phyloP scores from a whole-genome alignment of 1,284 basidiomycete species.

The Rhodotorula sp. region DNA sequence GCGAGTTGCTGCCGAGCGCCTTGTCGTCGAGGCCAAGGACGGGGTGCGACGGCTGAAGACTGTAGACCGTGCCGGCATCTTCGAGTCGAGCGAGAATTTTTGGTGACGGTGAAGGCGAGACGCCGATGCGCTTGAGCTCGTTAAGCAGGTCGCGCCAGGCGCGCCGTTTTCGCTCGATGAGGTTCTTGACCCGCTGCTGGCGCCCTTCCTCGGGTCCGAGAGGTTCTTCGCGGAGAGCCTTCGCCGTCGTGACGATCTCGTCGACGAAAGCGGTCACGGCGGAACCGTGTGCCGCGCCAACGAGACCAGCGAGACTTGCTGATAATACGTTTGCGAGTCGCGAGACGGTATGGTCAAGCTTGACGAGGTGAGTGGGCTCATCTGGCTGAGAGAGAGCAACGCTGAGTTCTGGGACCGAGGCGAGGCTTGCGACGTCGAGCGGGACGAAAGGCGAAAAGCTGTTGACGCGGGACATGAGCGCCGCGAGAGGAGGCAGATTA shows the following conservation, averaged over 20 bases:
- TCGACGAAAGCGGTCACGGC: constrained; percentile 55
- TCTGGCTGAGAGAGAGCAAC: not conserved
- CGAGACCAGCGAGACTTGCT: constrained; percentile 5
- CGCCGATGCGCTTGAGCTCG: constrained; percentile 77
- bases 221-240: constrained; percentile 60
- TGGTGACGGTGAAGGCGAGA: constrained; percentile 70
- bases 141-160: constrained; percentile 90
- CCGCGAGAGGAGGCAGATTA: not conserved
- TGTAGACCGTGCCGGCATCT: constrained; percentile 69
- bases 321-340: constrained; percentile 27
- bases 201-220: constrained; percentile 59
- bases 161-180: constrained; percentile 77
- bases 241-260: constrained; percentile 71
- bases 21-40: constrained; percentile 30
- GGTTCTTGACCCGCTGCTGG: constrained; percentile 70
- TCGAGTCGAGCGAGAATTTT: constrained; percentile 66
- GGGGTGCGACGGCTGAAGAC: constrained; percentile 50
- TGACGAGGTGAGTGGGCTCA: constrained; percentile 21
- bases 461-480: not conserved
- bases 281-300: constrained; percentile 20
- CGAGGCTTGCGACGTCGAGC: not conserved
- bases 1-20: constrained; percentile 47
- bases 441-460: not conserved
- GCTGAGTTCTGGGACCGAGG: constrained; percentile 15
- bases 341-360: constrained; percentile 37